Conservation (phyloP, 176 grass and related monocot genomes). For the Paspalum vaginatum region DNA sequence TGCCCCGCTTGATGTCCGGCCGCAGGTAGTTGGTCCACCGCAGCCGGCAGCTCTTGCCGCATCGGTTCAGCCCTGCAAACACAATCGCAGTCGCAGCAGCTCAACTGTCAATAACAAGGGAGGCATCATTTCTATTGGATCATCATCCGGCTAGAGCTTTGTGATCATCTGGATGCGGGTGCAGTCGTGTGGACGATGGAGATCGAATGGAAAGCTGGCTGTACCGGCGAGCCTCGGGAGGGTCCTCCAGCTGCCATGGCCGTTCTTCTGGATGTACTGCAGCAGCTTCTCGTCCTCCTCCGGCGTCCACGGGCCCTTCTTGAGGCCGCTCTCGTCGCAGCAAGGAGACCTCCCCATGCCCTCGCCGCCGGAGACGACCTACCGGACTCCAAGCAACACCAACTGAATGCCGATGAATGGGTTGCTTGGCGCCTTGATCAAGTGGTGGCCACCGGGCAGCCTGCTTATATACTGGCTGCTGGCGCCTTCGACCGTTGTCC, state of each 20-base stretch:
- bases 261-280: constrained; percentile 70
- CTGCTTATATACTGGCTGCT: constrained; percentile 39
- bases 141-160: neutral
- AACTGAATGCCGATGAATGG: neutral
- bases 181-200: too few species aligned
- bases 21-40: constrained; percentile 94
- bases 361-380: too few species aligned
- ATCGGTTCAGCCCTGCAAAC: constrained; percentile 68
- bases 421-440: neutral
- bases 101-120: neutral
- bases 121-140: neutral
- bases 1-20: constrained; percentile 84
- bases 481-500: constrained; percentile 29
- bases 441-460: constrained; percentile 21
- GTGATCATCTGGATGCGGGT: neutral
- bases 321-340: constrained; percentile 70
- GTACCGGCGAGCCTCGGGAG: constrained; percentile 79
- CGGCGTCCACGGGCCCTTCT: constrained; percentile 85
- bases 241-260: constrained; percentile 84
- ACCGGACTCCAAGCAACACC: neutral
- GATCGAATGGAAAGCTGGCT: neutral
- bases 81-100: neutral
- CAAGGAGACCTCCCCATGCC: constrained; percentile 78
- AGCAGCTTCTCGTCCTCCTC: constrained; percentile 84
- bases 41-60: constrained; percentile 88